Percentiles rank a stretch among this genome's conserved stretches.
Conservation (phyloP, 352 stramenopile genomes). For the Thalassiosira mediterranea region DNA sequence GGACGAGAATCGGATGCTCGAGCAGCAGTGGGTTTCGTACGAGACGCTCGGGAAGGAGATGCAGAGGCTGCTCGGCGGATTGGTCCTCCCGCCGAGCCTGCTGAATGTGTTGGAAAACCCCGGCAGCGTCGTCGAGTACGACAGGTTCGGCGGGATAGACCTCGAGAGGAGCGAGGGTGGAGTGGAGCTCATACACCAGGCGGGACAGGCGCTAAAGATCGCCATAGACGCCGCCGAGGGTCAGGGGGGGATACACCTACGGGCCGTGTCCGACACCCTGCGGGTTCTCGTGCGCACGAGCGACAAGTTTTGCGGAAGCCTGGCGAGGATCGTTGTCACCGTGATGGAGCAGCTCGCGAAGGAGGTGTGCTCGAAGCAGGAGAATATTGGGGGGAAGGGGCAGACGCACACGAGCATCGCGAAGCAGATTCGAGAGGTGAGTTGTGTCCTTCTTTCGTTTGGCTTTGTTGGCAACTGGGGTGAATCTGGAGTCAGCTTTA, state of each 20-base stretch:
- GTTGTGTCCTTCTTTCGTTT: slow-evolving; percentile 12
- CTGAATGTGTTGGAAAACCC: slow-evolving; percentile 79
- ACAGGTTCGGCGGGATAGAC: slow-evolving; percentile 65
- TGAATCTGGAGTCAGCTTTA: too few relatives aligned
- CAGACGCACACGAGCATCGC: slow-evolving; percentile 78
- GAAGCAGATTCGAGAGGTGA: slow-evolving; percentile 78
- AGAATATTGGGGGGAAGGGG: slow-evolving; percentile 67
- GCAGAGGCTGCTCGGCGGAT: slow-evolving; percentile 67
- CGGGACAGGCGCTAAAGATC: slow-evolving; percentile 72
- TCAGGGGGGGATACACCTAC: slow-evolving; percentile 77
- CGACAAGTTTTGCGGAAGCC: slow-evolving; percentile 73
- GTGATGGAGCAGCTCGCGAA: slow-evolving; percentile 83
- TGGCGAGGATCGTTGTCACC: slow-evolving; percentile 80
- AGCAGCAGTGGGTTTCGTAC: slow-evolving; percentile 84
- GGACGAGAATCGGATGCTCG: slow-evolving; percentile 82
- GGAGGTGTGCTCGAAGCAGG: slow-evolving; percentile 51
- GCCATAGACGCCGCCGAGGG: slow-evolving; percentile 72
- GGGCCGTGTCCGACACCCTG: slow-evolving; percentile 71
- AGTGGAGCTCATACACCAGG: slow-evolving; percentile 74
- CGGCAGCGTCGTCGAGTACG: slow-evolving; percentile 70
- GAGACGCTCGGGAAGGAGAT: slow-evolving; percentile 75
- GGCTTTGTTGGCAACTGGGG: slow-evolving; percentile 2
- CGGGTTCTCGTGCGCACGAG: slow-evolving; percentile 57
- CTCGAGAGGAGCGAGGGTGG: slow-evolving; percentile 73
- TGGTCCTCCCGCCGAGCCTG: slow-evolving; percentile 64